A percentile compares a stretch with the other conserved stretches of the same genome.
These are phyloP conservation scores for Paramecium tetraurelia DNA, from an alignment of 73 alveolate species.

Conservation along the genomic window DNA sequence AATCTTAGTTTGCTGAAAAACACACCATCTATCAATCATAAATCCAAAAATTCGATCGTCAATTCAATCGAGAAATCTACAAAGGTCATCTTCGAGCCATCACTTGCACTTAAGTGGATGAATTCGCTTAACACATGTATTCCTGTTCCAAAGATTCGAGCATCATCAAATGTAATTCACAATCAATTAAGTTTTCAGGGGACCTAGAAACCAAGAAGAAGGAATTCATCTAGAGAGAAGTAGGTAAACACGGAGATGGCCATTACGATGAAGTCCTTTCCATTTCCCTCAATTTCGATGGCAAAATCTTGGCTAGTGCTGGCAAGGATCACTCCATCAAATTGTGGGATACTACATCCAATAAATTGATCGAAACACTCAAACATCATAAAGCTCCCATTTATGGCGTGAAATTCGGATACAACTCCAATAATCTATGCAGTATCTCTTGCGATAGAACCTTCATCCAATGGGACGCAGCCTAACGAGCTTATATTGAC, in stretches of 20 bases:
- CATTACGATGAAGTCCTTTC: conserved; percentile 9
- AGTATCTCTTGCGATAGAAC: conserved; percentile 58
- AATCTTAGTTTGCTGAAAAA: conserved; percentile 53
- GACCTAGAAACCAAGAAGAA: conserved; percentile 41
- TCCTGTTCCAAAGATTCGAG: conserved; percentile 61
- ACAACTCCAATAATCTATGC: conserved; percentile 31
- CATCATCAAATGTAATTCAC: conserved; percentile 48
- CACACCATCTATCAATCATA: background rate
- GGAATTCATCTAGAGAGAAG: conserved; percentile 5
- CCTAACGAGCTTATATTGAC: conserved; percentile 48
- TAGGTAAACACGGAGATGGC: conserved; percentile 21
- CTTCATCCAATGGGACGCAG: conserved; percentile 56
- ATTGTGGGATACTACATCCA: conserved; percentile 60
- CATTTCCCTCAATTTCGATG: conserved; percentile 32
- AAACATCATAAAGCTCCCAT: conserved; percentile 52
- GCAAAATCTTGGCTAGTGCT: conserved; percentile 54
- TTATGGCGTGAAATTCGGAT: conserved; percentile 58
- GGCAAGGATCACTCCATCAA: conserved; percentile 55
- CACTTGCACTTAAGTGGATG: conserved; percentile 42
- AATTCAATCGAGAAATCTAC: conserved; percentile 3
- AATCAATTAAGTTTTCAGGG: background rate
- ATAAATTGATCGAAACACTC: conserved; percentile 38
- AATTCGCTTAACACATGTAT: conserved; percentile 22
- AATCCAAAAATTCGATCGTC: background rate
- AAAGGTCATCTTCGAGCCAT: conserved; percentile 60